Evolutionary conservation across 202 grass and related monocot genomes (phyloP).

Genomic region (Schoenoplectus tabernaemontani): DNA sequence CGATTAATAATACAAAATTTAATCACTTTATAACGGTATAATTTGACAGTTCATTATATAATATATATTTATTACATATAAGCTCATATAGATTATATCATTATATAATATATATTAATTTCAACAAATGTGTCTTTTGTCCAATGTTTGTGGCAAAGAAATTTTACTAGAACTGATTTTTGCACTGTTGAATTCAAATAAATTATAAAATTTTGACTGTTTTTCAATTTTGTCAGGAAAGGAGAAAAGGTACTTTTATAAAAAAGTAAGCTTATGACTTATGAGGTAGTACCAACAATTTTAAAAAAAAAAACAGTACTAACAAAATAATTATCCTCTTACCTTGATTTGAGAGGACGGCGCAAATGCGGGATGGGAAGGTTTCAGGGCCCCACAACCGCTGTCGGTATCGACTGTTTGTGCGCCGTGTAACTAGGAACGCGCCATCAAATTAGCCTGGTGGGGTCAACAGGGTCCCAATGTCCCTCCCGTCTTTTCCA

Average conservation of each 20-base stretch:
- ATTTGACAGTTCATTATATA: no score
- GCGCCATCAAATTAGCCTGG: neutral
- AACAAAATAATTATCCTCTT: neutral
- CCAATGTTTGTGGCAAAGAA: no score
- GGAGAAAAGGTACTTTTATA: neutral
- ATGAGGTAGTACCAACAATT: neutral
- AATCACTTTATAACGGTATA: no score
- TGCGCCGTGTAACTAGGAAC: conserved; percentile 14
- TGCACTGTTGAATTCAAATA: no score
- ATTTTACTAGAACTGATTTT: no score
- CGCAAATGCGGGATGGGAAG: neutral
- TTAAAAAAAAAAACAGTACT: neutral
- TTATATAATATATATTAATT: no score
- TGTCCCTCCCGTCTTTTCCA: neutral
- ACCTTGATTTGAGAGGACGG: neutral
- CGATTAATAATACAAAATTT: no score
- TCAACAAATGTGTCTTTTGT: no score
- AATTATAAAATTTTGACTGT: neutral
- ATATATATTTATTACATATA: no score
- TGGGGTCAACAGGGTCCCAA: neutral
- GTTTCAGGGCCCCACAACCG: neutral
- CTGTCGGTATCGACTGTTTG: conserved; percentile 16
- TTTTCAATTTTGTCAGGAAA: neutral
- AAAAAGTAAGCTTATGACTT: neutral
- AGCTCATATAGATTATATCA: no score